Evolutionary conservation across 176 grass and related monocot species (phyloP), one percentile per base, ranked within the genome.

Genomic region (Pontederia crassipes): DNA sequence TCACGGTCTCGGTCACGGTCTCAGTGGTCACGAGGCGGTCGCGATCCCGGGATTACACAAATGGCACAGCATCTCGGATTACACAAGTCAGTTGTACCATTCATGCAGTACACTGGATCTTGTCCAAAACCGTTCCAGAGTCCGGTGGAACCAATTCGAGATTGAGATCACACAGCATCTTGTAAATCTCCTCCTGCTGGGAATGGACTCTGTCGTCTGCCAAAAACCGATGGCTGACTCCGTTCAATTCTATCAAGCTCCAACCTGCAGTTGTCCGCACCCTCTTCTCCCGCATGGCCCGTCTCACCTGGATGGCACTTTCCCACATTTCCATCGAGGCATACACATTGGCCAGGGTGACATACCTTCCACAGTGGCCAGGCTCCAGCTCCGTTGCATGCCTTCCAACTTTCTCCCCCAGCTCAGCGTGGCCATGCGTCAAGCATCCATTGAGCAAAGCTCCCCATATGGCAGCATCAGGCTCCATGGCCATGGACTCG

Each of bases 1-100:
- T 64, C 61, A 3, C 61, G 46, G 10, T 83, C 74, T 4, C 64
- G 12, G 67, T 64, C 61, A 3, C 61, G 46, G 10, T 83, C 74
- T 4, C 64, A 14, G 67, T 82, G 1, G 0, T 61, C 58, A 1
- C 58, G 15, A 83, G 63, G 0, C 64, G 46, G 61, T 84, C 75
- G 10, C 81, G 74, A 56, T 81, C 83, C 68, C 89, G 74, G 78
- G 20, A 24, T 24, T 24, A 24, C 20, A 24, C 20, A 24, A 24
- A 24, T 24, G 20, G 20, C 20, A 24, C 20, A 24, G 20, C 20
- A 24, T 24, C 20, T 24, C 20, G 20, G 20, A 24, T 24, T 24
- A 24, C 20, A 24, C 20, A 24, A 24, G 20, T 24, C 20, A 24
- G 20, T 24, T 24, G 1, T 24, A 24, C 20, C 20, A 24, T 1